Conservation (phyloP, 2,329 filamentous ascomycete species). For the Diplocarpon rosae region DNA sequence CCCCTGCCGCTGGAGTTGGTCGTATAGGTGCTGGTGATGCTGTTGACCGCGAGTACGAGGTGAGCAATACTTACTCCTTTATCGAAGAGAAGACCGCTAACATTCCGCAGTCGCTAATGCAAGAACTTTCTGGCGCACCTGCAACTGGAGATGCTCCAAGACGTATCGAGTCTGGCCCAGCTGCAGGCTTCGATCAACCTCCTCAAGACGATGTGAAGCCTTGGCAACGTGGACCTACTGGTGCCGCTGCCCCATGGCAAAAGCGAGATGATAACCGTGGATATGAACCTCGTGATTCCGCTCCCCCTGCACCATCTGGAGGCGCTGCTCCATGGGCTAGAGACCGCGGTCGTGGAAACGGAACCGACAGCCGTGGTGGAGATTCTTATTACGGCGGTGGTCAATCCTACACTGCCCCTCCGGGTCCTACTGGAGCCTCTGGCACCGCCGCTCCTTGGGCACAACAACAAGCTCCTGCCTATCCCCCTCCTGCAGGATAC, state of each 20-base stretch:
- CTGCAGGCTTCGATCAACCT: slow-evolving; percentile 44
- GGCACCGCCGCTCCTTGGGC: slow-evolving; percentile 33
- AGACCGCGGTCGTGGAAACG: slow-evolving; percentile 36
- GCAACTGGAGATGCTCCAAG: slow-evolving; percentile 51
- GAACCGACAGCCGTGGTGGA: slow-evolving; percentile 32
- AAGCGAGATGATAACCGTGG: slow-evolving; percentile 34
- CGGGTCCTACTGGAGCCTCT: slow-evolving; percentile 35
- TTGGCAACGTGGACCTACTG: slow-evolving; percentile 80
- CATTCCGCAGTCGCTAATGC: slow-evolving; percentile 76
- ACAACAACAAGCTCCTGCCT: slow-evolving; percentile 30
- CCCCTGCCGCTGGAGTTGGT: slow-evolving; percentile 44
- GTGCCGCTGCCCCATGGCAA: slow-evolving; percentile 71
- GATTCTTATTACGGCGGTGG: slow-evolving; percentile 40
- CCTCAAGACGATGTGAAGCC: slow-evolving; percentile 55
- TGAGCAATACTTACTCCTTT: slow-evolving; percentile 35
- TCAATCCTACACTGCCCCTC: slow-evolving; percentile 39
- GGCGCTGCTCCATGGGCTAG: slow-evolving; percentile 50
- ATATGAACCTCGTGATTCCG: slow-evolving; percentile 28
- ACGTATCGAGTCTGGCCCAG: slow-evolving; percentile 76
- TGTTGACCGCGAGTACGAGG: slow-evolving; percentile 90
- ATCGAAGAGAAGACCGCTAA: slow-evolving; percentile 8
- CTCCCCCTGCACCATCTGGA: slow-evolving; percentile 24
- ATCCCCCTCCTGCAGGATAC: slow-evolving; percentile 43
- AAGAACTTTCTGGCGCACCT: slow-evolving; percentile 72
- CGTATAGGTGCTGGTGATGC: slow-evolving; percentile 67